Base-by-base conservation (phyloP, 2,329 filamentous ascomycete species). In the Lecanicillium sp. region DNA sequence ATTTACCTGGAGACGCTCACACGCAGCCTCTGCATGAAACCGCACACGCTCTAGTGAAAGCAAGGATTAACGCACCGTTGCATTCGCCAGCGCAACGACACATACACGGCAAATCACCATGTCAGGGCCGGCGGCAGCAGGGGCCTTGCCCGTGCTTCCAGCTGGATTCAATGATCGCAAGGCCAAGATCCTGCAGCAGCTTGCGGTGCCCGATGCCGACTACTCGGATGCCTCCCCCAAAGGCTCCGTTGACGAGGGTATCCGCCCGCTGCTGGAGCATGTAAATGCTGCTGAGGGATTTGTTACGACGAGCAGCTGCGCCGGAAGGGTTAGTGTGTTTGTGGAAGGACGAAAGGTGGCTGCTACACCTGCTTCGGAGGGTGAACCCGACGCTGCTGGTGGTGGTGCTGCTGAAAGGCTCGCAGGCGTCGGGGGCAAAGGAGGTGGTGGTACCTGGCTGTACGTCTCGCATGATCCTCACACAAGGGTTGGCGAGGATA, bases 261-360 rank as follows among this genome's bases (percentile, higher is more conserved):
- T 97, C 48, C 74, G 81, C 33, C 71, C 80, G 17, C 67, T 96
- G 39, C 88, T 97, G 44, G 71, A 73, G 36, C 78, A 84, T 48
- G 82, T 97, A 57, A 97, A 97, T 60, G 58, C 52, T 2, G 55
- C 82, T 5, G 73, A 80, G 2, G 87, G 86, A 2, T 74, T 89
- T 29, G 87, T 94, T 25, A 96, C 90, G 2, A 96, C 89, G 3
- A 95, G 88, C 62, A 95, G 88, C 60, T 97, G 90, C 58, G 85
- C 87, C 3, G 90, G 90, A 1, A 72, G 90, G 37, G 76, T 94
- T 33, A 89, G 84, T 47, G 84, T 96, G 4, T 97, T 94, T 54
- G 67, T 94, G 1, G 90, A 96, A 63, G 89, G 89, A 1, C 66
- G 65, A 32, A 83, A 77, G 49, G 47, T 48, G 17, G 39, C 36